Conservation (phyloP, 225 moss, liverwort and hornwort genomes). For the Sphagnum tenellum region DNA sequence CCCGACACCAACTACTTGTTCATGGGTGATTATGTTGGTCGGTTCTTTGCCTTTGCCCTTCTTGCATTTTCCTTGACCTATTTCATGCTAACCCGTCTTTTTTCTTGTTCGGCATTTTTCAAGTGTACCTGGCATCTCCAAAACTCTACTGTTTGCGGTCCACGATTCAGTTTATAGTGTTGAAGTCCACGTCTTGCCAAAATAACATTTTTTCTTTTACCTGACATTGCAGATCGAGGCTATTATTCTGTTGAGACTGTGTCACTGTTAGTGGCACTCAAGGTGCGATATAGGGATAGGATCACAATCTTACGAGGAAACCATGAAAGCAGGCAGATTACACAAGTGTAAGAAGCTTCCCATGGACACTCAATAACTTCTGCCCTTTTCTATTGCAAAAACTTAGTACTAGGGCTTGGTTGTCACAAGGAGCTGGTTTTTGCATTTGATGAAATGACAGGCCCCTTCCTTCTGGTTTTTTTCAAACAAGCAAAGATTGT, state of each 20-base stretch:
- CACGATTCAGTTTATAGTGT: no score
- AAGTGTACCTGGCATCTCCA: no score
- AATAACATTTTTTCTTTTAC: background rate
- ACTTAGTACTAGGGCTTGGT: no score
- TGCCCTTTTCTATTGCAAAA: no score
- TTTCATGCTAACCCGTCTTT: background rate
- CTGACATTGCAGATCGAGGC: conserved; percentile 84
- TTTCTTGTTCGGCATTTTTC: background rate
- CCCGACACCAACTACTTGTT: conserved; percentile 65
- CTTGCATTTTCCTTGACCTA: background rate
- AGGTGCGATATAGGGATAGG: conserved; percentile 99
- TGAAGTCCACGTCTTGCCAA: no score
- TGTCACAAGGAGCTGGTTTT: no score
- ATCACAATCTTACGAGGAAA: conserved; percentile 99
- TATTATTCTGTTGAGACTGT: conserved; percentile 99
- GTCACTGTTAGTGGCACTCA: conserved; percentile 94
- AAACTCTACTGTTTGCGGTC: no score
- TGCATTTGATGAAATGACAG: no score
- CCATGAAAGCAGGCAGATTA: conserved; percentile 99
- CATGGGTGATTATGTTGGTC: conserved; percentile 65
- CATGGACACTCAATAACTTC: background rate
- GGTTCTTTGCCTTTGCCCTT: background rate
- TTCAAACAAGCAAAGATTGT: no score
- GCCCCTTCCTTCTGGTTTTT: no score
- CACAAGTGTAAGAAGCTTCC: conserved; percentile 84